Conservation (phyloP, 164 flowering plant species). For the Kalanchoe fedtschenkoi region DNA sequence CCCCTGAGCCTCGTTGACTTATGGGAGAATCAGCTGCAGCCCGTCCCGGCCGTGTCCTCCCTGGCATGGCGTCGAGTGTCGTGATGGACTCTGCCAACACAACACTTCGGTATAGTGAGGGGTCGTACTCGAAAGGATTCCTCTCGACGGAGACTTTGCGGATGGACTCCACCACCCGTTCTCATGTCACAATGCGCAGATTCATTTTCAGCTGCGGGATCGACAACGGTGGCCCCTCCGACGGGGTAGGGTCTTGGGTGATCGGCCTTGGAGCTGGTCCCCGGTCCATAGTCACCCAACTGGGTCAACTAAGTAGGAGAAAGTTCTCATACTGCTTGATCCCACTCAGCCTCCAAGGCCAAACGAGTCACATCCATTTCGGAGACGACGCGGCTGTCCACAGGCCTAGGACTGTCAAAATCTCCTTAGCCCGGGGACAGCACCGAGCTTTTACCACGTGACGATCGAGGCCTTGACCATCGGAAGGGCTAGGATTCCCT, state of each 20-base stretch:
- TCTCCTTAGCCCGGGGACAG: not conserved
- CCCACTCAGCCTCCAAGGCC: not conserved
- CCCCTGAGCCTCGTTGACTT: too few relatives aligned
- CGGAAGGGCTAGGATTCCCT: constrained; percentile 16
- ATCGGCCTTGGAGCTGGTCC: constrained; percentile 5
- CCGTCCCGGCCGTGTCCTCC: constrained; percentile 1
- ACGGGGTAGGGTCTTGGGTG: not conserved
- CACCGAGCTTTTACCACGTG: constrained; percentile 25
- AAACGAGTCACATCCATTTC: not conserved
- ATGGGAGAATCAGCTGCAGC: constrained; percentile 1
- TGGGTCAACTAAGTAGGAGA: not conserved
- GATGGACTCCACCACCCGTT: not conserved
- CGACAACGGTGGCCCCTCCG: not conserved
- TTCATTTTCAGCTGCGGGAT: not conserved
- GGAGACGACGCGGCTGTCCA: too few relatives aligned
- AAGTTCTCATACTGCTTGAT: not conserved
- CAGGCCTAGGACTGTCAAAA: not conserved
- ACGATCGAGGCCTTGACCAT: constrained; percentile 32
- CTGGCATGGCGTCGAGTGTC: not conserved
- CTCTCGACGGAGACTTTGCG: not conserved
- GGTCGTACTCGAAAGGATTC: not conserved
- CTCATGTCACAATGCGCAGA: not conserved
- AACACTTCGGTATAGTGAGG: not conserved
- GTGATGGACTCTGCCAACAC: not conserved
- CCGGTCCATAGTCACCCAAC: not conserved